Evolutionary conservation across 176 grass and related monocot species (phyloP).

Genomic region (Areca catechu): DNA sequence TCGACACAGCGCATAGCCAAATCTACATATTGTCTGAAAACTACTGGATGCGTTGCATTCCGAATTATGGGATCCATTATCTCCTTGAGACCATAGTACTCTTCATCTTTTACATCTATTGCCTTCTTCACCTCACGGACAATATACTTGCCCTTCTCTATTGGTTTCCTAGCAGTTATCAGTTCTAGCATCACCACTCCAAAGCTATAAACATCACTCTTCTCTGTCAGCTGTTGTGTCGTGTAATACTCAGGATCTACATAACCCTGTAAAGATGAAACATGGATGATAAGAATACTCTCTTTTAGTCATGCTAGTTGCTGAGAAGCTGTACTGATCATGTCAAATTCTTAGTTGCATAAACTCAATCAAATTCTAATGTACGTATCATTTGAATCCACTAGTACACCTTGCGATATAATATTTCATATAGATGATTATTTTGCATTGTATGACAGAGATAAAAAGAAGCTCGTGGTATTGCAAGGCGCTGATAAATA

Average conservation of each 20-base stretch:
- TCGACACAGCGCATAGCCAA: constrained; percentile 60
- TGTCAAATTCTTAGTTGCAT: too few species aligned
- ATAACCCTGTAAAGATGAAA: constrained; percentile 49
- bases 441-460: too few species aligned
- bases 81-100: constrained; percentile 70
- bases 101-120: constrained; percentile 38
- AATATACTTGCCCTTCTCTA: constrained; percentile 86
- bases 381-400: too few species aligned
- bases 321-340: too few species aligned
- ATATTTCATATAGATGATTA: too few species aligned
- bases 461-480: too few species aligned
- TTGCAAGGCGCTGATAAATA: not conserved
- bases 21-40: constrained; percentile 67
- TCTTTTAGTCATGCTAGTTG: not conserved
- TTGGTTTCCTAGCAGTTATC: constrained; percentile 61
- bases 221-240: constrained; percentile 78
- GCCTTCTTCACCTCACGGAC: constrained; percentile 53
- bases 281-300: not conserved
- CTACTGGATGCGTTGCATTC: constrained; percentile 41
- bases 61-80: constrained; percentile 54
- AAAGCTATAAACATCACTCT: constrained; percentile 96
- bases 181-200: constrained; percentile 96
- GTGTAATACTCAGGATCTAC: constrained; percentile 94
- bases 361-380: too few species aligned
- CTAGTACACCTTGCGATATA: too few species aligned